A percentile compares a stretch with the other conserved stretches of the same genome.
Evolutionary conservation across 805 yeast genomes (phyloP).

Genomic region (Komagataella phaffii): DNA sequence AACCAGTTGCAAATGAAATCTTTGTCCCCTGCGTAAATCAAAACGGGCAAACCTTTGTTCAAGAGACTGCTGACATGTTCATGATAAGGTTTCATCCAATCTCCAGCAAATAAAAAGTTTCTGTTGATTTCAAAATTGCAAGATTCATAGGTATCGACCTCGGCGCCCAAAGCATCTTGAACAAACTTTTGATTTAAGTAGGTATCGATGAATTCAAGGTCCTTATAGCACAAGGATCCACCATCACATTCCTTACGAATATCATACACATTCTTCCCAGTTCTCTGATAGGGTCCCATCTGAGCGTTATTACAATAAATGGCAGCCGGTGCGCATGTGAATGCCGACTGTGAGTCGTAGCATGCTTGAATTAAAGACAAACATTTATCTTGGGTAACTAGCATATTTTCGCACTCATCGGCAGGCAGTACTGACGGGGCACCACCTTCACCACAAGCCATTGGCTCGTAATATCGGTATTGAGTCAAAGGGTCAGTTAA

Average conservation of each 20-base stretch:
- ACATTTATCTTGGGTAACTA: slow-evolving; percentile 63
- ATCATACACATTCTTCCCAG: slow-evolving; percentile 89
- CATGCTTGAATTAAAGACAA: slow-evolving; percentile 62
- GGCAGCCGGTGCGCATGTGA: slow-evolving; percentile 86
- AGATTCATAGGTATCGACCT: slow-evolving; percentile 61
- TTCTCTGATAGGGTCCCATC: slow-evolving; percentile 67
- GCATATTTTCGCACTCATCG: slow-evolving; percentile 67
- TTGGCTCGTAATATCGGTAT: slow-evolving; percentile 69
- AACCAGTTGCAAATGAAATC: slow-evolving; percentile 96
- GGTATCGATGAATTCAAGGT: slow-evolving; percentile 57
- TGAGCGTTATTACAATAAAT: slow-evolving; percentile 80
- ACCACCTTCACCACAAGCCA: slow-evolving; percentile 94
- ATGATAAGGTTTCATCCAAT: slow-evolving; percentile 87
- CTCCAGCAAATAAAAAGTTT: slow-evolving; percentile 78
- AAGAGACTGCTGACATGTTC: slow-evolving; percentile 57
- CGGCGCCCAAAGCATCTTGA: slow-evolving; percentile 77
- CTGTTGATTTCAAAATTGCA: slow-evolving; percentile 72
- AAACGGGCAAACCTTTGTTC: slow-evolving; percentile 64
- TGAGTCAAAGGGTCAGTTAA: slow-evolving; percentile 77
- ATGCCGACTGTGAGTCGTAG: slow-evolving; percentile 58
- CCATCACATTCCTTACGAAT: slow-evolving; percentile 66
- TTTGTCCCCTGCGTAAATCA: slow-evolving; percentile 91
- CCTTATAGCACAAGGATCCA: slow-evolving; percentile 68
- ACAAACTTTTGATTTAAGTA: slow-evolving; percentile 72
- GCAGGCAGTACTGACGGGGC: slow-evolving; percentile 60